These are phyloP conservation scores for Sapria himalayana DNA, from an alignment of 345 rosid genomes.

Conservation along the genomic window DNA sequence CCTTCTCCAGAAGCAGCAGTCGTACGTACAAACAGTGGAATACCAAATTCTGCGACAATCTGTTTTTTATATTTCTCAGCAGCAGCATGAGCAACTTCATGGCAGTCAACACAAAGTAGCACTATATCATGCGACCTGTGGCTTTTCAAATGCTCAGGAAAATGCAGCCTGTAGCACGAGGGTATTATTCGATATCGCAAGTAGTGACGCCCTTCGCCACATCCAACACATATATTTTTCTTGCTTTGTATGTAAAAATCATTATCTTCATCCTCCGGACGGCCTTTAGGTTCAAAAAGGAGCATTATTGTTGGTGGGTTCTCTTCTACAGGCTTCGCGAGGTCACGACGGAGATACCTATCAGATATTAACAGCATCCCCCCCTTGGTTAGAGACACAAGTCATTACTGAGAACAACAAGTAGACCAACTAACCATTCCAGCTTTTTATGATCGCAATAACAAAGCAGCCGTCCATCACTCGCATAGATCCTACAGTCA, in stretches of 20 bases:
- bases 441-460: constrained; percentile 80
- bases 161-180: constrained; percentile 88
- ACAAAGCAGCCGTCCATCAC: constrained; percentile 81
- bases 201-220: constrained; percentile 92
- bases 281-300: constrained; percentile 87
- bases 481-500: constrained; percentile 85
- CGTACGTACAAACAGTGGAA: constrained; percentile 72
- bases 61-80: constrained; percentile 76
- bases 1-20: too few species aligned
- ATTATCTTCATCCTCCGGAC: constrained; percentile 92
- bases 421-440: constrained; percentile 41
- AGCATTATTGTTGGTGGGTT: constrained; percentile 81
- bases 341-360: constrained; percentile 61
- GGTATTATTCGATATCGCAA: constrained; percentile 84
- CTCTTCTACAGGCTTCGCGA: constrained; percentile 67
- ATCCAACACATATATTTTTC: constrained; percentile 80
- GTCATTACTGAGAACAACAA: constrained; percentile 5
- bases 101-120: constrained; percentile 91
- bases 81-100: constrained; percentile 87
- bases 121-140: constrained; percentile 98
- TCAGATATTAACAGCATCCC: constrained; percentile 4
- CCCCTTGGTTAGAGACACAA: constrained; percentile 4
- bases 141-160: constrained; percentile 93
- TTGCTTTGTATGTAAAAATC: constrained; percentile 89
- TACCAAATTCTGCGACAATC: constrained; percentile 53